phyloP scores from a whole-genome alignment of 768 basidiomycete species.

The Boletus subparvulus region DNA sequence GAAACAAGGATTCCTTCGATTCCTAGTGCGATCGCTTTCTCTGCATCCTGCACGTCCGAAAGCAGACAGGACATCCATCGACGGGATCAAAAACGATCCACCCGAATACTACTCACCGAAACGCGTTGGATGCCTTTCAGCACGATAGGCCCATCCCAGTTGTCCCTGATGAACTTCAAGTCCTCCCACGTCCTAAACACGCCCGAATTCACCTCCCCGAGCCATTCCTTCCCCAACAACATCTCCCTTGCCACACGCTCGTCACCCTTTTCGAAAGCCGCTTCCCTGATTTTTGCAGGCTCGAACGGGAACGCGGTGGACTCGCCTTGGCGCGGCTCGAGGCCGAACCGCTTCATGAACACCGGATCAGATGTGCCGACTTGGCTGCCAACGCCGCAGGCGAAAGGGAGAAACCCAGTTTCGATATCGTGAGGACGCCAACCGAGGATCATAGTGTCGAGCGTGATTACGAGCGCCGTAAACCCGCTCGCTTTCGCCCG shows the following conservation, averaged over 20 bases:
- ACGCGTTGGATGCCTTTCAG: conserved; percentile 76
- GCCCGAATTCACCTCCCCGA: conserved; percentile 63
- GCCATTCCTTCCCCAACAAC: conserved; percentile 59
- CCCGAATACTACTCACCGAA: conserved; percentile 41
- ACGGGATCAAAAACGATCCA: neutral
- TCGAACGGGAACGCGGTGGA: conserved; percentile 59
- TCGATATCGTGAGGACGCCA: conserved; percentile 79
- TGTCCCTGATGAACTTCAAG: conserved; percentile 60
- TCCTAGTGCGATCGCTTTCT: conserved; percentile 44
- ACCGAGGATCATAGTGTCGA: conserved; percentile 71
- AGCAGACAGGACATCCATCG: neutral
- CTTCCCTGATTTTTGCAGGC: conserved; percentile 41
- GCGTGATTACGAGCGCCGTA: conserved; percentile 71
- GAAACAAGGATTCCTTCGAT: conserved; percentile 49
- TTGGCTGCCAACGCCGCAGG: conserved; percentile 63
- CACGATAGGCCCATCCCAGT: conserved; percentile 77
- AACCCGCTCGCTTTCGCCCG: conserved; percentile 68
- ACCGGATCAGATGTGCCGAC: conserved; percentile 73
- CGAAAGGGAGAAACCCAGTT: conserved; percentile 63
- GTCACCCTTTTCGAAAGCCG: conserved; percentile 47
- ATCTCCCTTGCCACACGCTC: conserved; percentile 35
- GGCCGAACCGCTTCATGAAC: conserved; percentile 62
- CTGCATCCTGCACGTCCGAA: conserved; percentile 41
- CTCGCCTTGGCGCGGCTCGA: conserved; percentile 41
- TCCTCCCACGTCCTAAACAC: conserved; percentile 69